Base-by-base conservation (phyloP, 163 green algal genomes). In the Coccomyxa subellipsoidea region DNA sequence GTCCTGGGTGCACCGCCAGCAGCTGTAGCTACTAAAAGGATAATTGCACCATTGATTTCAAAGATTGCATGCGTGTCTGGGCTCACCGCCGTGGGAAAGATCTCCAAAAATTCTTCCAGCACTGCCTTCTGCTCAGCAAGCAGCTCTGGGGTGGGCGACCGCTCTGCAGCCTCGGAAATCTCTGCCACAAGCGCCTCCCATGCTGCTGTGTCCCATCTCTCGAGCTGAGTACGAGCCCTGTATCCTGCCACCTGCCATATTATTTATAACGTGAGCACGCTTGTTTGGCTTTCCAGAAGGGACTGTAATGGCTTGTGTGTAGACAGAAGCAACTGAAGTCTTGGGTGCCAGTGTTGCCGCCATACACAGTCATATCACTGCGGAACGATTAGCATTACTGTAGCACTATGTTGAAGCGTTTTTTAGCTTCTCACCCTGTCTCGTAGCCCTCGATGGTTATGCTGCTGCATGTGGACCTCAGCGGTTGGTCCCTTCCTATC, bases 141-240 rank as follows among this genome's bases (percentile, higher is more conserved):
- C 15, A 59, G 47, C 8, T 34, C 66, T 23, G 79, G 77, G 7
- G 79, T 37, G 9, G 75, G 80, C 4, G 80, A 72, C 0, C 71
- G 54, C 37, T 76, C 73, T 7, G 27, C 76, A 21, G 54, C 79
- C 31, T 36, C 66, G 31, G 32, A n/a, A 0, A 85, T 79, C 53
- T 89, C 86, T 29, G 71, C 53, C 29, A 87, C 70, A 0, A 91
- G 79, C 5, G 82, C 54, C 29, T 89, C 79, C 87, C 87, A 91
- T 35, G 81, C 78, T 25, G 78, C 71, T 7, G 79, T 66, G 78
- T 91, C 83, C 66, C 76, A 91, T 27, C 47, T 2, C 23, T 59
- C 47, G 47, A 27, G 47, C 4, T 37, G n/a, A 27, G 9, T 77
- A 7, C 47, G 47, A 1, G 47, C 47, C 47, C 47, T 59, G 47